Conservation (phyloP, 805 yeast species). For the Candida takata region DNA sequence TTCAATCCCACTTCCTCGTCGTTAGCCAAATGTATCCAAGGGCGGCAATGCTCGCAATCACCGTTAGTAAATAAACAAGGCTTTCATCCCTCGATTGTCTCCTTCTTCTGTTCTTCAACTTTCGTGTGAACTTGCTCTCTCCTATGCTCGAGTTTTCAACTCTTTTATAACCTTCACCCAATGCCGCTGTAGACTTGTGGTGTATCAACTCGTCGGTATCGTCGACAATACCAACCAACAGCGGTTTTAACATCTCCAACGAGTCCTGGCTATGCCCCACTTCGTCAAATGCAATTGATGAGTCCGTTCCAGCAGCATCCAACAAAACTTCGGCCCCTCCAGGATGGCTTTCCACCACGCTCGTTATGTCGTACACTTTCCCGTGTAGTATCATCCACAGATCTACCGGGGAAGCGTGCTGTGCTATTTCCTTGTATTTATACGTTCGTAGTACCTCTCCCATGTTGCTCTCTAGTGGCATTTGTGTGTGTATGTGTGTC, state of each 20-base stretch:
- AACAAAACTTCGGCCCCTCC: conserved; percentile 62
- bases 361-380: conserved; percentile 69
- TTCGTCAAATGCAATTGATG: conserved; percentile 79
- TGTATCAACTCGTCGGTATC: conserved; percentile 6
- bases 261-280: conserved; percentile 98
- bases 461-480: background rate
- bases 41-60: conserved; percentile 17
- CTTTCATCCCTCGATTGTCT: conserved; percentile 10
- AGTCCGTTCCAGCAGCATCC: conserved; percentile 72
- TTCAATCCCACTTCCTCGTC: conserved; percentile 11
- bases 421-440: conserved; percentile 13
- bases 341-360: conserved; percentile 68
- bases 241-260: conserved; percentile 57
- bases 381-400: conserved; percentile 82
- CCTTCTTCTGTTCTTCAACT: conserved; percentile 4
- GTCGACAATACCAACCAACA: conserved; percentile 73
- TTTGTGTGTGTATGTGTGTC: background rate
- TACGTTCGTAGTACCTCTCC: conserved; percentile 4
- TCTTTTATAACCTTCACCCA: conserved; percentile 1
- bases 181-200: background rate
- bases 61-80: conserved; percentile 3
- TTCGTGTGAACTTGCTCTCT: conserved; percentile 16
- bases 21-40: conserved; percentile 12
- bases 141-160: conserved; percentile 21
- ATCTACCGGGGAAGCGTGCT: conserved; percentile 29